Base-by-base conservation (phyloP, 2,329 filamentous ascomycete genomes). In the Diaporthe batatas region DNA sequence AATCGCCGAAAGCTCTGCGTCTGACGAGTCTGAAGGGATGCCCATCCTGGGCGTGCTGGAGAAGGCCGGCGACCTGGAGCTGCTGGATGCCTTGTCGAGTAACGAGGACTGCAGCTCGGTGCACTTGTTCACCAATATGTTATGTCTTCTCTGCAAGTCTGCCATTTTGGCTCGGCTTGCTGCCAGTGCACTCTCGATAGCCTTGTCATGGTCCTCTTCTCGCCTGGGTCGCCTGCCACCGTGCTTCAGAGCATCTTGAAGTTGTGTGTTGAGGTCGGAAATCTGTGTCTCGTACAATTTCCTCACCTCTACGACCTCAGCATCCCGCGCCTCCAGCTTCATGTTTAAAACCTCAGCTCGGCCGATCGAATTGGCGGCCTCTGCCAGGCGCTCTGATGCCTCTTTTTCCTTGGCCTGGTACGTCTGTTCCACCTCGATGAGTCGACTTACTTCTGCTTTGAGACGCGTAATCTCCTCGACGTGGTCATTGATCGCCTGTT, bases 321-420 rank as follows among this genome's bases (percentile, higher is more conserved):
- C 76, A 57, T 88, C 85, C 25, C 83, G 82, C 7, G 85, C 87
- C 54, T 79, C 82, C 74, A 95, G 82, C 75, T 90, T 87, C 83
- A 91, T 83, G 59, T 86, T 85, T 29, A 93, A 83, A 70, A 87
- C 84, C 75, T 91, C 87, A 8, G 91, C 86, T 67, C 89, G 87
- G 71, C 86, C 88, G 49, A 90, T 86, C 16, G 91, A 86, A 39
- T 88, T 84, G 21, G 89, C 87, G 1, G 90, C 88, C 36, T 88
- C 86, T n/a, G 88, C 86, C 59, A 89, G 85, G 0, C 89, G 87
- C 25, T 83, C 82, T 70, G 91, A 86, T 53, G 90, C 86, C 73
- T 91, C 89, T 44, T 88, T 83, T 76, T 94, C 91, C 57, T 87
- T 87, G 54, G 90, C 89, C 77, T 94, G 91, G 70, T 89, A 88